Evolutionary conservation across 768 basidiomycete genomes (phyloP).

Genomic region (Psilocybe sp.): DNA sequence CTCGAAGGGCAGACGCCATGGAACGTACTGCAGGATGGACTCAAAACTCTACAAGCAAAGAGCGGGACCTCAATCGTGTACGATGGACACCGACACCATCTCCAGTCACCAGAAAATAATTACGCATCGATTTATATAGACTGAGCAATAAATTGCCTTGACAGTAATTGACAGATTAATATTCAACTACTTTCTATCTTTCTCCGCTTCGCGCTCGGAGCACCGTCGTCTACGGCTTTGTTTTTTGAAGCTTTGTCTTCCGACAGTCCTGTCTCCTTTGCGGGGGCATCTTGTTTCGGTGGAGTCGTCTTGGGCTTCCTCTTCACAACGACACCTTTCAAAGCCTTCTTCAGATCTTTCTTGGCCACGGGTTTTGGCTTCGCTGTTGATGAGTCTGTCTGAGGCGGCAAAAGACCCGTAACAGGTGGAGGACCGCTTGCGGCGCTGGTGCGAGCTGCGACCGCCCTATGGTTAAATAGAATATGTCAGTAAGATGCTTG

Average conservation of each 20-base stretch:
- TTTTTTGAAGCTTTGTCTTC: slow-evolving; percentile 13
- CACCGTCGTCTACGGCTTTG: slow-evolving; percentile 18
- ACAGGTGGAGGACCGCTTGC: slow-evolving; percentile 39
- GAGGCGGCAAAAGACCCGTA: slow-evolving; percentile 22
- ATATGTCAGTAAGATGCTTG: slow-evolving; percentile 2
- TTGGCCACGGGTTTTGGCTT: slow-evolving; percentile 36
- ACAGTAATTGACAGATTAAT: not conserved
- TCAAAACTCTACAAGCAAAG: slow-evolving; percentile 38
- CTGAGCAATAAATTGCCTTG: not conserved
- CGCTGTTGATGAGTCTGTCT: slow-evolving; percentile 22
- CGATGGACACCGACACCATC: slow-evolving; percentile 80
- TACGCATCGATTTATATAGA: not conserved
- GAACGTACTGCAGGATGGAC: slow-evolving; percentile 58
- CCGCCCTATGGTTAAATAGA: slow-evolving; percentile 35
- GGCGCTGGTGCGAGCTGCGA: slow-evolving; percentile 66
- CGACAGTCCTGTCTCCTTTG: not conserved
- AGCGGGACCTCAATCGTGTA: slow-evolving; percentile 61
- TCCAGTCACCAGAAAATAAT: slow-evolving; percentile 31
- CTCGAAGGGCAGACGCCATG: slow-evolving; percentile 68
- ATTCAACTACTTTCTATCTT: slow-evolving; percentile 35
- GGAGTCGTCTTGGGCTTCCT: slow-evolving; percentile 52
- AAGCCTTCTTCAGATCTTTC: slow-evolving; percentile 62
- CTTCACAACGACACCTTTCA: slow-evolving; percentile 82
- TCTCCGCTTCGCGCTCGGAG: slow-evolving; percentile 56
- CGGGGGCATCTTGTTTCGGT: slow-evolving; percentile 1